Conservation (phyloP, 2,329 filamentous ascomycete species). For the Teratosphaeria nubilosa region DNA sequence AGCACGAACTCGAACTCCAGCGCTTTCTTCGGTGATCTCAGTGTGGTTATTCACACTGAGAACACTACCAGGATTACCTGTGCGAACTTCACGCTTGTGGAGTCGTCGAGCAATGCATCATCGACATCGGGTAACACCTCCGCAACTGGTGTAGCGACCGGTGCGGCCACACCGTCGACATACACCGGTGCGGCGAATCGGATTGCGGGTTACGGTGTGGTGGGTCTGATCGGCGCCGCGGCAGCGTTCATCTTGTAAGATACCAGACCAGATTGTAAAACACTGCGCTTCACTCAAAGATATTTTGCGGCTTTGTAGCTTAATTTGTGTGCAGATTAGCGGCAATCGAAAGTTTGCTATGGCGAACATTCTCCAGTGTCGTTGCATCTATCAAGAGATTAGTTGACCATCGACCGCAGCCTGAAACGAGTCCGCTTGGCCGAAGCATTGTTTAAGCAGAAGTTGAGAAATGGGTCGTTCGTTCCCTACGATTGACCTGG, state of each 20-base stretch:
- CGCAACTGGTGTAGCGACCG: background rate
- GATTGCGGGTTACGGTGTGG: background rate
- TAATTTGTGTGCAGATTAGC: background rate
- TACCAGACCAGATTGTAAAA: background rate
- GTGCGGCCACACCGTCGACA: background rate
- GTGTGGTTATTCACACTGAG: slow-evolving; percentile 48
- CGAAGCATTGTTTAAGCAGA: too few relatives aligned
- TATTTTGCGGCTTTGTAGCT: background rate
- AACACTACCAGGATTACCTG: slow-evolving; percentile 11
- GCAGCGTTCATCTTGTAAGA: background rate
- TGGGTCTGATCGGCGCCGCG: background rate
- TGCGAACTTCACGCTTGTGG: slow-evolving; percentile 8
- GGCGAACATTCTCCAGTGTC: background rate
- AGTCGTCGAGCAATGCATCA: background rate
- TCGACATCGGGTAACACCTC: background rate
- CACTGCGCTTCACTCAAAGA: background rate
- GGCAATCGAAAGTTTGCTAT: background rate
- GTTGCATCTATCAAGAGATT: too few relatives aligned
- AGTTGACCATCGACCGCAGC: too few relatives aligned
- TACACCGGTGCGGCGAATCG: background rate
- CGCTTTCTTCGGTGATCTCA: slow-evolving; percentile 56
- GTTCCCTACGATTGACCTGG: too few relatives aligned
- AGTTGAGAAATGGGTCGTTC: too few relatives aligned
- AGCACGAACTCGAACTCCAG: slow-evolving; percentile 42
- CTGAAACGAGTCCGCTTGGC: too few relatives aligned